Evolutionary conservation across 305 asterid genomes (phyloP).

Genomic region (Withania somnifera): DNA sequence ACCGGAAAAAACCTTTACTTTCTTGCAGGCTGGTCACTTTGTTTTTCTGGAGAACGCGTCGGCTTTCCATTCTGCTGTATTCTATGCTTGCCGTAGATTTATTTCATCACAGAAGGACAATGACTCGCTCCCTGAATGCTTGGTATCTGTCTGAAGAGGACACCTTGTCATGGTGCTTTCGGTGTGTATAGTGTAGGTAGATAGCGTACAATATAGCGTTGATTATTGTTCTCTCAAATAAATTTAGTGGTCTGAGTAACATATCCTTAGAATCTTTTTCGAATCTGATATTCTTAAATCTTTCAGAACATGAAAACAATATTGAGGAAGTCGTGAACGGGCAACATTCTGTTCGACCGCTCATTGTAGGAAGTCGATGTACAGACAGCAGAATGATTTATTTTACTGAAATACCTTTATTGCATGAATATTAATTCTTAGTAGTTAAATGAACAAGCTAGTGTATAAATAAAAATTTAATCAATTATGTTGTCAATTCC

Average conservation of each 20-base stretch:
- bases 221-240: not conserved
- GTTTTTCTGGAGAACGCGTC: constrained; percentile 55
- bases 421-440: not conserved
- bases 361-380: not conserved
- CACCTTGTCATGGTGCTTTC: not conserved
- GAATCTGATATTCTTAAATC: too few relatives aligned
- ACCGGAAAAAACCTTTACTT: not conserved
- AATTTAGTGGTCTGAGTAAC: not conserved
- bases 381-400: not conserved
- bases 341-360: not conserved
- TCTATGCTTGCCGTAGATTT: constrained; percentile 50
- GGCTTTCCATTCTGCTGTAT: constrained; percentile 59
- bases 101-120: constrained; percentile 22
- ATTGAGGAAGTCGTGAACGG: not conserved
- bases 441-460: not conserved
- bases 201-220: not conserved
- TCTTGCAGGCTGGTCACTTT: constrained; percentile 66
- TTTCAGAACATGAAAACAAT: not conserved
- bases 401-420: not conserved
- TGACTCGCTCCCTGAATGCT: constrained; percentile 40
- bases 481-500: not conserved
- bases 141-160: constrained; percentile 27
- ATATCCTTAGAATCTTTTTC: not conserved
- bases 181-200: not conserved
- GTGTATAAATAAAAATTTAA: not conserved